Evolutionary conservation across 345 rosid genomes (phyloP).

Genomic region (Garcia nutans): DNA sequence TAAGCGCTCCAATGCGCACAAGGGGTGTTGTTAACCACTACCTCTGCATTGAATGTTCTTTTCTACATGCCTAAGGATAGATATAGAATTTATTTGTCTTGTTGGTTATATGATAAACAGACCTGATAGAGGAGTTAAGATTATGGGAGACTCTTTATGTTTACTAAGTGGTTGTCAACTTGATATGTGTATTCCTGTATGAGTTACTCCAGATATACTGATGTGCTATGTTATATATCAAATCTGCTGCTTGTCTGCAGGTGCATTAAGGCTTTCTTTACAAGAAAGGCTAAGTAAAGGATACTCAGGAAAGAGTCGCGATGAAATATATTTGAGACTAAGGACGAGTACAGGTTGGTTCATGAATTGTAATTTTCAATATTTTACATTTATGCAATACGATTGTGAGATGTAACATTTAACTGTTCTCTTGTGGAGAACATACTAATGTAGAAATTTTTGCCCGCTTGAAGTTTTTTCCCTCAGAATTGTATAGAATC

Average conservation of each 20-base stretch:
- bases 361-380: not conserved
- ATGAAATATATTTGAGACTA: slow-evolving; percentile 83
- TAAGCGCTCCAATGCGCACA: not conserved
- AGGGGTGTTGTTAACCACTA: not conserved
- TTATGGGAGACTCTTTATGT: not conserved
- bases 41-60: not conserved
- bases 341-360: slow-evolving; percentile 74
- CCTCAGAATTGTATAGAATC: not conserved
- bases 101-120: not conserved
- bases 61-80: not conserved
- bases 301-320: slow-evolving; percentile 71
- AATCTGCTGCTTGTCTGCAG: slow-evolving; percentile 37
- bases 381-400: not conserved
- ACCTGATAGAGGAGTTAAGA: not conserved
- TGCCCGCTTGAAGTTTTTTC: not conserved
- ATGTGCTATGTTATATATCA: not conserved
- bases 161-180: not conserved
- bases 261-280: slow-evolving; percentile 83
- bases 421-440: not conserved
- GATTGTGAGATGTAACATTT: not conserved
- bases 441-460: not conserved
- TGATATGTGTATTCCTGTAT: not conserved
- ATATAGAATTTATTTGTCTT: not conserved
- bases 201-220: not conserved
- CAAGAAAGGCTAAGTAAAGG: slow-evolving; percentile 90